These are phyloP conservation scores for Angophora floribunda DNA, from an alignment of 345 rosid species.

Conservation along the genomic window DNA sequence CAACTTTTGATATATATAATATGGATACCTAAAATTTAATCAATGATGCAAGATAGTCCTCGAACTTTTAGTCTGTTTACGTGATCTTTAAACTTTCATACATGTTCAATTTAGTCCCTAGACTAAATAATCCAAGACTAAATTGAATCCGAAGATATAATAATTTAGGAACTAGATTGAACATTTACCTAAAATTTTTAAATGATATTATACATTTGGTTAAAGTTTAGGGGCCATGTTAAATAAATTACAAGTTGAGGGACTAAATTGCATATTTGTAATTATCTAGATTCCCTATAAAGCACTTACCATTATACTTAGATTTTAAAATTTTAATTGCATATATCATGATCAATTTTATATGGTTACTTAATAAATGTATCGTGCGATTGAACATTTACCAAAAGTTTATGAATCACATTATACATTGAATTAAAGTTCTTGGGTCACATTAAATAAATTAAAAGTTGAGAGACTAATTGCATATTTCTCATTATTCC, in stretches of 20 bases:
- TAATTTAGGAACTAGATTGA: too few relatives aligned
- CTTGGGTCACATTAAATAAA: rapidly evolving
- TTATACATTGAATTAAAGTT: too few relatives aligned
- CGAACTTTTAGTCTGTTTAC: rapidly evolving
- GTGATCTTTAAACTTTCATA: too few relatives aligned
- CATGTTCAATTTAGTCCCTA: not conserved
- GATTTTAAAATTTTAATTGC: not conserved
- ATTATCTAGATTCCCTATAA: not conserved
- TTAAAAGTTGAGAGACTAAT: too few relatives aligned
- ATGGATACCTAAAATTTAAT: too few relatives aligned
- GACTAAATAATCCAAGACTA: too few relatives aligned
- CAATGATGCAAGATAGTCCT: rapidly evolving
- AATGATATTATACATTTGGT: rapidly evolving
- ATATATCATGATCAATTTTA: not conserved
- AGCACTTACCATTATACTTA: not conserved
- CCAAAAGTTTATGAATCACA: rapidly evolving
- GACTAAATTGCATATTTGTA: too few relatives aligned
- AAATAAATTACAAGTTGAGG: too few relatives aligned
- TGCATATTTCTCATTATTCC: too few relatives aligned
- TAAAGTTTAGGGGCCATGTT: rapidly evolving
- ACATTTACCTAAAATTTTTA: too few relatives aligned
- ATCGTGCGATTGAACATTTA: not conserved
- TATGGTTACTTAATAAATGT: not conserved
- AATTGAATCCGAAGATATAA: too few relatives aligned
- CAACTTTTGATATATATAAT: too few relatives aligned